Base-by-base conservation (phyloP, 371 early-diverging fungal species). In the Haplosporangium sp. region DNA sequence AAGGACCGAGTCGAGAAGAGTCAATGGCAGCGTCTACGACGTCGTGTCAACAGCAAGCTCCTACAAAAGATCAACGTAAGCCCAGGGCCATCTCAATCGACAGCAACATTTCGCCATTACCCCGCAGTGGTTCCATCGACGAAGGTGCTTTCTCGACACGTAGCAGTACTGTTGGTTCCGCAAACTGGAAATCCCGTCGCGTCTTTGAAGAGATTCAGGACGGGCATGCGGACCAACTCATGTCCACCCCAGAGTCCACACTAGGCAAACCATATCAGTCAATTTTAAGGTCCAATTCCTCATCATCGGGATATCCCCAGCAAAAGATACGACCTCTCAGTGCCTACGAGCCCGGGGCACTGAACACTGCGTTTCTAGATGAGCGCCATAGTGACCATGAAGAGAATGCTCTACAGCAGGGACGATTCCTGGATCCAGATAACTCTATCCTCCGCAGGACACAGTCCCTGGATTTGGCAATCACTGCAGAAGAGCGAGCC, bases 381-480 rank as follows among this genome's bases (percentile, higher is more conserved):
- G 62, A 48, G 20, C 14, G 20, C 20, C 20, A 18, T 6, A 40
- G 20, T 6, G 61, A 48, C 9, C n/a, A 59, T 23, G 54, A 37
- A 13, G 56, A 48, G 16, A 47, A 50, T 36, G 57, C 10, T 40
- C 57, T 2, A 4, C 18, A 23, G 9, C 41, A 58, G 12, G 48
- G 52, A 14, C 43, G 48, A 29, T 11, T 18, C 20, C 14, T 43
- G 9, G 18, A 38, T 23, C 16, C 11, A 7, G 21, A 55, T 14
- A n/a, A 20, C 6, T 37, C 42, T 14, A 11, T 47, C 21, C 38
- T 63, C 18, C 67, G 67, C 20, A 56, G 62, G 16, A 52, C 77
- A 0, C 63, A 71, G 9, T 76, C 77, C 0, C 52, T 76, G 52
- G 77, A 76, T 37, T 41, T 76, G 9, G 59, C 50, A 42, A 64